Percentiles rank a stretch among this genome's conserved stretches.
Conservation (phyloP, 2,329 filamentous ascomycete species). For the Calycina herbarum region DNA sequence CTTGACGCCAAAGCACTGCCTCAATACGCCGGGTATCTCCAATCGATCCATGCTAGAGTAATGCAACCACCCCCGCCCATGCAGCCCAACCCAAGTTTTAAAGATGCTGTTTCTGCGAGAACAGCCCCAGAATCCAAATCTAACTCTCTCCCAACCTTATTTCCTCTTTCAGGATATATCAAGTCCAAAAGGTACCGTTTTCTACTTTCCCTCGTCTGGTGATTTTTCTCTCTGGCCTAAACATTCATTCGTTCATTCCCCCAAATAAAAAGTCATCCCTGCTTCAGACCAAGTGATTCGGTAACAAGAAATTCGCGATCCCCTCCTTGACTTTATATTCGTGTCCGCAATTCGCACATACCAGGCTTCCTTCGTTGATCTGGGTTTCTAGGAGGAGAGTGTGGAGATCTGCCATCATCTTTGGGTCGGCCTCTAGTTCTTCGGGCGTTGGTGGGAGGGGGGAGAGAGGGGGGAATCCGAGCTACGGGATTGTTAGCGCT, state of each 20-base stretch:
- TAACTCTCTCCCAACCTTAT: neutral
- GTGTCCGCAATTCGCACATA: conserved; percentile 88
- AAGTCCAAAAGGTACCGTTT: neutral
- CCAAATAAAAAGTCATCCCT: neutral
- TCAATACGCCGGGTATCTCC: conserved; percentile 14
- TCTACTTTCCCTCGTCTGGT: neutral
- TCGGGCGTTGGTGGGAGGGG: conserved; percentile 61
- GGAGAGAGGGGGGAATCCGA: conserved; percentile 76
- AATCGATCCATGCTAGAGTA: neutral
- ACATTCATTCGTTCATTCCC: neutral
- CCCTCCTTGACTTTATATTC: conserved; percentile 95
- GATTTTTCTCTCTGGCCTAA: neutral
- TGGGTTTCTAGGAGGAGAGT: conserved; percentile 84
- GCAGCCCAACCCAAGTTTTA: neutral
- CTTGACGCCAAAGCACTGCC: conserved; percentile 10
- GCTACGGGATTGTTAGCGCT: conserved; percentile 47
- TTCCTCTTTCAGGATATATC: no score
- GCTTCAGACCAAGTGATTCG: conserved; percentile 77
- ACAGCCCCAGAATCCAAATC: neutral
- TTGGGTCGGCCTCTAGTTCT: conserved; percentile 64
- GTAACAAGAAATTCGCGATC: conserved; percentile 93
- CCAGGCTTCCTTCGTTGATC: conserved; percentile 82
- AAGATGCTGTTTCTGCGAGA: neutral
- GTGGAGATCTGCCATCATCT: conserved; percentile 76
- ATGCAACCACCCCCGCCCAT: neutral